Evolutionary conservation across 2,329 filamentous ascomycete species (phyloP).

Genomic region (Aspergillus awamori): DNA sequence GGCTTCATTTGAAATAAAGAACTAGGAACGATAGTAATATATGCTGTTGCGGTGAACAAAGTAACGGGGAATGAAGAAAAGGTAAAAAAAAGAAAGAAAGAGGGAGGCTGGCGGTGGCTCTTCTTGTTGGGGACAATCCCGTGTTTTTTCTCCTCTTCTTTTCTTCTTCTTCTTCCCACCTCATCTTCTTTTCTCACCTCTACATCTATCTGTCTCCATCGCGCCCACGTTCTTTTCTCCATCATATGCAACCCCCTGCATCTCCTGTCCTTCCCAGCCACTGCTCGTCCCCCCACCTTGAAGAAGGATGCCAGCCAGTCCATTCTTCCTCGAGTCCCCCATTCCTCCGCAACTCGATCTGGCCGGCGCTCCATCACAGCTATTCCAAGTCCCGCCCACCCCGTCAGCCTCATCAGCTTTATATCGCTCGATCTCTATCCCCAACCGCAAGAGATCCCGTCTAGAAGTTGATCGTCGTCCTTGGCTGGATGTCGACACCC

Average conservation of each 20-base stretch:
- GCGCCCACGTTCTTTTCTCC: neutral
- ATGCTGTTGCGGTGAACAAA: neutral
- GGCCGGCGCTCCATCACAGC: conserved; percentile 40
- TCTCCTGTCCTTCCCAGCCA: neutral
- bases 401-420: conserved; percentile 43
- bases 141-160: conserved; percentile 9
- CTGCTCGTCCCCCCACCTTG: neutral
- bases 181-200: neutral
- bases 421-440: conserved; percentile 37
- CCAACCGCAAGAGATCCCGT: conserved; percentile 37
- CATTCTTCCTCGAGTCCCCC: conserved; percentile 39
- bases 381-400: conserved; percentile 41
- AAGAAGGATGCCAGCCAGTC: conserved; percentile 31
- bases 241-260: neutral
- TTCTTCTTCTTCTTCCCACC: neutral
- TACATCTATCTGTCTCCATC: neutral
- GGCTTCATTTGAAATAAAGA: neutral
- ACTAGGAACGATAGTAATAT: conserved; percentile 7
- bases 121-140: conserved; percentile 1
- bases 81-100: neutral
- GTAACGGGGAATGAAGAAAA: neutral
- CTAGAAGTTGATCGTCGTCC: conserved; percentile 30
- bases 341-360: conserved; percentile 44
- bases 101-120: neutral
- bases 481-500: conserved; percentile 28